Evolutionary conservation across 352 stramenopile genomes (phyloP).

Genomic region (Phytopythium montanum): DNA sequence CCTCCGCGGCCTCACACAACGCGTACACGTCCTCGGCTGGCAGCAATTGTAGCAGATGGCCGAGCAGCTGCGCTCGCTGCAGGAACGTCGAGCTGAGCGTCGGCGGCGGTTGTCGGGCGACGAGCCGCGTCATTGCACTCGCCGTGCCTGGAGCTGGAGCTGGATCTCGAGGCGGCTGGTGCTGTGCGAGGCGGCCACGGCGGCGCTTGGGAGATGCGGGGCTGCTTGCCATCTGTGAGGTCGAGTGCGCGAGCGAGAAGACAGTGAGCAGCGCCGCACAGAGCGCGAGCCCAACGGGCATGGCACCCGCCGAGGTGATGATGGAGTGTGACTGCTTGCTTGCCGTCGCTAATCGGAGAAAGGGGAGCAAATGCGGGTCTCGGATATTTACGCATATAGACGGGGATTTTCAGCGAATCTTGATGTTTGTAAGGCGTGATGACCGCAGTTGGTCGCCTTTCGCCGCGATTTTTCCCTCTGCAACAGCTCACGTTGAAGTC

Average conservation of each 20-base stretch:
- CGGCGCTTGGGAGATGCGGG: not conserved
- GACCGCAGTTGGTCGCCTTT: too few relatives aligned
- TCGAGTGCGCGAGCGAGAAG: not conserved
- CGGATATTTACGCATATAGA: not conserved
- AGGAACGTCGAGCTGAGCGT: not conserved
- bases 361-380: not conserved
- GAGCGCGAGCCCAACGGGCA: slow-evolving; percentile 1
- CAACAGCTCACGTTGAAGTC: too few relatives aligned
- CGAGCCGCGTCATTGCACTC: not conserved
- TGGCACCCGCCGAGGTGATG: not conserved
- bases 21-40: slow-evolving; percentile 7
- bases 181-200: not conserved
- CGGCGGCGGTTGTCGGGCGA: not conserved
- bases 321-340: not conserved
- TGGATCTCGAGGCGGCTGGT: not conserved
- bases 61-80: slow-evolving; percentile 13
- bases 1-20: slow-evolving; percentile 14
- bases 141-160: not conserved
- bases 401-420: too few relatives aligned
- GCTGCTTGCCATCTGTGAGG: slow-evolving; percentile 1
- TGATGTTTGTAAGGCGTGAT: too few relatives aligned
- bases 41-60: slow-evolving; percentile 17
- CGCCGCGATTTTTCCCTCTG: too few relatives aligned
- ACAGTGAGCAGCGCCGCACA: not conserved
- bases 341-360: not conserved